Evolutionary conservation across 2,329 filamentous ascomycete species (phyloP).

Genomic region (Aspergillus arachidicola): DNA sequence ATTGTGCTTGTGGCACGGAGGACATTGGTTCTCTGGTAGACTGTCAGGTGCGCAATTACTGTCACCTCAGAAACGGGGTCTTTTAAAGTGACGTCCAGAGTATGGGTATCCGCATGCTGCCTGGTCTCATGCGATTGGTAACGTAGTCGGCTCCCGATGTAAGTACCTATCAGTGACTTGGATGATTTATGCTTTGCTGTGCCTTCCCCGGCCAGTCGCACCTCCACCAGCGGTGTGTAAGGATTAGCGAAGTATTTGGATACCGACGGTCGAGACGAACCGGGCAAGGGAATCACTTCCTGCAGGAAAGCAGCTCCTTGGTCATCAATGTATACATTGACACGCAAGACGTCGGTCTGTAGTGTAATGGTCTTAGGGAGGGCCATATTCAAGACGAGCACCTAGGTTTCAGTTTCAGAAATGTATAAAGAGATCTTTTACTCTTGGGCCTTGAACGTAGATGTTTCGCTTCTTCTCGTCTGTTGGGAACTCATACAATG

Average conservation of each 20-base stretch:
- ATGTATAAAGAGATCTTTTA: background rate
- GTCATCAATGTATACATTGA: conserved; percentile 10
- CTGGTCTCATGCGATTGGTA: conserved; percentile 24
- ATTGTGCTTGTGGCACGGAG: conserved; percentile 25
- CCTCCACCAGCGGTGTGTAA: conserved; percentile 21
- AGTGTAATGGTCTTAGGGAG: conserved; percentile 7
- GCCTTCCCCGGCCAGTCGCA: conserved; percentile 30
- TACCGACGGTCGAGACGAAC: background rate
- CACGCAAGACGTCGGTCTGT: background rate
- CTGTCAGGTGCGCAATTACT: conserved; percentile 22
- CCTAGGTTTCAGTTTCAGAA: background rate
- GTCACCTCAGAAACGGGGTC: conserved; percentile 22
- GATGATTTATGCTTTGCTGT: conserved; percentile 26
- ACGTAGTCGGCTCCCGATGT: conserved; percentile 24
- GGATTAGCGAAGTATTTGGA: conserved; percentile 11
- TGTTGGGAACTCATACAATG: background rate
- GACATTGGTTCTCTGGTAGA: conserved; percentile 21
- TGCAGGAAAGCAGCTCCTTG: conserved; percentile 10
- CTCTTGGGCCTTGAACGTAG: background rate
- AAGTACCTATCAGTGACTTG: conserved; percentile 28
- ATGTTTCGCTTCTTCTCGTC: background rate
- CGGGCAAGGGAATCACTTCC: conserved; percentile 3
- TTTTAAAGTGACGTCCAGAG: conserved; percentile 19
- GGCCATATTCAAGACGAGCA: background rate
- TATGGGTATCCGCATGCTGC: background rate